Percentiles rank a stretch among this genome's conserved stretches.
These are phyloP conservation scores for Pulveroboletus sp. DNA, from an alignment of 768 basidiomycete genomes.

Conservation along the genomic window DNA sequence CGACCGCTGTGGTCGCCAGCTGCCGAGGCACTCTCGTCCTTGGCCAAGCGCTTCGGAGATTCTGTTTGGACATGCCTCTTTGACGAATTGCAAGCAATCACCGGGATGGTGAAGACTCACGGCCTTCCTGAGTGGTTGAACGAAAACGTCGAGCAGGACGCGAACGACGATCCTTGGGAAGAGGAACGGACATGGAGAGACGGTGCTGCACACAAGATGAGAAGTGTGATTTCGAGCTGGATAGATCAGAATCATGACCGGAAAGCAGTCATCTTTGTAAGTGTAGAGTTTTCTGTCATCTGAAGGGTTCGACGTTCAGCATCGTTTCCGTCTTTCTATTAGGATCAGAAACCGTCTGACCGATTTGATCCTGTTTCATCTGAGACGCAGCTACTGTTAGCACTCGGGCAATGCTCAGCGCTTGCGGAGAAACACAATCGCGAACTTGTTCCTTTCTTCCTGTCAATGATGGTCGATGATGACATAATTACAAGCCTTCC, in stretches of 20 bases:
- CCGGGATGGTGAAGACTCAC: constrained; percentile 1
- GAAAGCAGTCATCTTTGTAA: constrained; percentile 34
- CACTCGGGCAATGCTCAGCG: constrained; percentile 62
- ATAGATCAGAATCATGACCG: constrained; percentile 28
- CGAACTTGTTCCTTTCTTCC: constrained; percentile 81
- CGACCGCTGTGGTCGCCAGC: constrained; percentile 88
- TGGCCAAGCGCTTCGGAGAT: constrained; percentile 58
- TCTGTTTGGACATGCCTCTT: constrained; percentile 70
- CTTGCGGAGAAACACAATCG: constrained; percentile 86
- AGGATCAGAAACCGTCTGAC: constrained; percentile 42
- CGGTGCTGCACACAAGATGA: constrained; percentile 61
- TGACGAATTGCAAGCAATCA: constrained; percentile 46
- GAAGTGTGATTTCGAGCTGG: constrained; percentile 47
- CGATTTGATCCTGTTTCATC: constrained; percentile 74
- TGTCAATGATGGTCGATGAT: constrained; percentile 38
- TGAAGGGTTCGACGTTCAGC: neutral
- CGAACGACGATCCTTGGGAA: constrained; percentile 43
- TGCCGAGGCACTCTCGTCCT: constrained; percentile 53
- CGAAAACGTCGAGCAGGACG: constrained; percentile 15
- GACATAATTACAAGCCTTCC: constrained; percentile 40
- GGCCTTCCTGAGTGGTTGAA: constrained; percentile 26
- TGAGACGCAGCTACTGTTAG: constrained; percentile 71
- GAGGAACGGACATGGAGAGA: constrained; percentile 75
- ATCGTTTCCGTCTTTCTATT: neutral
- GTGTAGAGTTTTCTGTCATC: neutral